Evolutionary conservation across 768 basidiomycete genomes (phyloP).

Genomic region (Tricholoma hemisulphureum): DNA sequence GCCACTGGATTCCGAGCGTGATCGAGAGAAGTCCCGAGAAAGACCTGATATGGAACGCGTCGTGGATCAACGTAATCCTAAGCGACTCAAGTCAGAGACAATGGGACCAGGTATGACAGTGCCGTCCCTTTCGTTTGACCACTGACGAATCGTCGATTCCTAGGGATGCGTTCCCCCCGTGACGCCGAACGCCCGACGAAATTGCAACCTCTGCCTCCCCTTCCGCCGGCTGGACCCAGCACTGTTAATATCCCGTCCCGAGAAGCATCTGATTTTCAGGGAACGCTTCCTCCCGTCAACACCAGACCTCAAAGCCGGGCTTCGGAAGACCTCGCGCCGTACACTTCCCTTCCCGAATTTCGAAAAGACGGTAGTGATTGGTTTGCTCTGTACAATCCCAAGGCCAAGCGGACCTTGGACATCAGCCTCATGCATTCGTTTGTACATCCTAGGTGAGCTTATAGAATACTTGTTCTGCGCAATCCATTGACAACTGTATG

Average conservation of each 20-base stretch:
- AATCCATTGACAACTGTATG: background rate
- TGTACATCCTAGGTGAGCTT: conserved; percentile 78
- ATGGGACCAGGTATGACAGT: conserved; percentile 2
- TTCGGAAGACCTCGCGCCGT: conserved; percentile 43
- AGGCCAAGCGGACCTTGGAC: conserved; percentile 74
- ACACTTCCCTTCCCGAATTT: conserved; percentile 46
- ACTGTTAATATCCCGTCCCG: conserved; percentile 6
- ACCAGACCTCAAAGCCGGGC: conserved; percentile 28
- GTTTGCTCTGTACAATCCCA: conserved; percentile 85
- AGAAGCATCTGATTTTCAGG: conserved; percentile 16
- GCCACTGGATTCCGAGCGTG: conserved; percentile 18
- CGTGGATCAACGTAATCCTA: conserved; percentile 33
- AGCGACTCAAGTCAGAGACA: conserved; percentile 13
- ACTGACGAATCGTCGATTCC: background rate
- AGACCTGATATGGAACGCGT: conserved; percentile 24
- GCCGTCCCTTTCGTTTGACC: background rate
- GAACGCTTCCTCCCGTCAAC: conserved; percentile 18
- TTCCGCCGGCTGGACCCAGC: conserved; percentile 19
- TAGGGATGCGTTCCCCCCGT: conserved; percentile 32
- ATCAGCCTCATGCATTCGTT: conserved; percentile 80
- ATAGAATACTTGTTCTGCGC: background rate
- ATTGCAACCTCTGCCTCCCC: conserved; percentile 30
- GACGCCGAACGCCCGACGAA: conserved; percentile 30
- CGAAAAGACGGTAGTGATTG: conserved; percentile 81
- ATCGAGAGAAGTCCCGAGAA: conserved; percentile 15